These are phyloP conservation scores for Pyrrhoderma lamaoense DNA, from an alignment of 1,284 basidiomycete species.

Conservation along the genomic window DNA sequence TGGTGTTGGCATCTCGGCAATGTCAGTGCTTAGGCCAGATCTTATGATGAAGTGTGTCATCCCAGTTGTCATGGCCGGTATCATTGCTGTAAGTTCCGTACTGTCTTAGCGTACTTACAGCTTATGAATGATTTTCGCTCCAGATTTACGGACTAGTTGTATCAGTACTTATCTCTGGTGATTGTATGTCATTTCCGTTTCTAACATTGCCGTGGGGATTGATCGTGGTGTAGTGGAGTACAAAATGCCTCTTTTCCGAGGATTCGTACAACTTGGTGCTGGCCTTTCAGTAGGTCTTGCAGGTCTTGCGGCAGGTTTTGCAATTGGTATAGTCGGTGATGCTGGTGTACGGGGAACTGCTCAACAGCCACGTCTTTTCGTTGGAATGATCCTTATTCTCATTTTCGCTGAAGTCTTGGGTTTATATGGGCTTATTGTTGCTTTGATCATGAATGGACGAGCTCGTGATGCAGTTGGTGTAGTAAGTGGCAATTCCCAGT, in stretches of 20 bases:
- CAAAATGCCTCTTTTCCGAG: constrained; percentile 70
- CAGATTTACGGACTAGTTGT: constrained; percentile 69
- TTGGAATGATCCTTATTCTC: constrained; percentile 59
- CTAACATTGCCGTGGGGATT: constrained; percentile 11
- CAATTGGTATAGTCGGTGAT: constrained; percentile 96
- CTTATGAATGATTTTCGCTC: background rate
- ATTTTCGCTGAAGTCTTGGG: constrained; percentile 95
- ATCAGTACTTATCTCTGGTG: constrained; percentile 64
- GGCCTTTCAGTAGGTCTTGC: constrained; percentile 90
- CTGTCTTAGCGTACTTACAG: background rate
- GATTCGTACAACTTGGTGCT: constrained; percentile 92
- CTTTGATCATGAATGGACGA: constrained; percentile 19
- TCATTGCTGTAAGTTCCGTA: constrained; percentile 46
- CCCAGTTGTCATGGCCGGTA: constrained; percentile 87
- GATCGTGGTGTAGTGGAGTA: constrained; percentile 12
- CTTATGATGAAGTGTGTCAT: constrained; percentile 95
- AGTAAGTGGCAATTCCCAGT: constrained; percentile 5
- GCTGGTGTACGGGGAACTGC: constrained; percentile 33
- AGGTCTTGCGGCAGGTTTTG: constrained; percentile 93
- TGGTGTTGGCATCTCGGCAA: constrained; percentile 97
- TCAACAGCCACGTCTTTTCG: constrained; percentile 16
- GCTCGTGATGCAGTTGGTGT: constrained; percentile 12
- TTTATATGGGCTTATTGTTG: constrained; percentile 48
- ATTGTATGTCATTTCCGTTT: constrained; percentile 33
- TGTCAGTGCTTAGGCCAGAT: constrained; percentile 94